phyloP scores from a whole-genome alignment of 1,284 basidiomycete genomes.

The Quambalaria eucalypti region DNA sequence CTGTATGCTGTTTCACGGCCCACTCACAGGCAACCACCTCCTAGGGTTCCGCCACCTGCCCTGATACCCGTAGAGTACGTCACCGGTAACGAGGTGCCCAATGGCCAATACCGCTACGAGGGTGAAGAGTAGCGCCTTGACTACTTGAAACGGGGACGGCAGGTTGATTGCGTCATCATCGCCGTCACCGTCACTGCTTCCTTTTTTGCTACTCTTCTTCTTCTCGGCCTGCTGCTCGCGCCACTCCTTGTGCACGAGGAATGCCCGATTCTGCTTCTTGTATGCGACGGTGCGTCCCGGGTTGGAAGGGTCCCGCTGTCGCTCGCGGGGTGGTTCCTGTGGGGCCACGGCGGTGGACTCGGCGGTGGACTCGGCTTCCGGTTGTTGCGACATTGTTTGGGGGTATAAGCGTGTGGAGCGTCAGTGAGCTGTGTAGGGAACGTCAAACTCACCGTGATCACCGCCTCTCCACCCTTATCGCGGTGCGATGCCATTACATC shows the following conservation, averaged over 20 bases:
- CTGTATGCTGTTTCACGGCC: background rate
- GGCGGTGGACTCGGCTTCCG: too few species aligned
- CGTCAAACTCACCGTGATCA: too few species aligned
- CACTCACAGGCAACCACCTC: conserved; percentile 39
- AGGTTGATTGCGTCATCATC: background rate
- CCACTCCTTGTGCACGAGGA: conserved; percentile 36
- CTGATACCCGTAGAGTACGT: conserved; percentile 40
- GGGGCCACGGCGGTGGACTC: too few species aligned
- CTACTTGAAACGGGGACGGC: background rate
- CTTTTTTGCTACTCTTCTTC: conserved; percentile 12
- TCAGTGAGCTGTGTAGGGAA: too few species aligned
- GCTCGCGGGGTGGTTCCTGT: background rate
- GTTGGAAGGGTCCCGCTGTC: conserved; percentile 27
- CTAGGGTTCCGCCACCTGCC: conserved; percentile 35
- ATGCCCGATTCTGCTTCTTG: conserved; percentile 39
- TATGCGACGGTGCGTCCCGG: conserved; percentile 29
- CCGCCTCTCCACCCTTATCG: too few species aligned
- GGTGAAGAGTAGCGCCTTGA: conserved; percentile 9
- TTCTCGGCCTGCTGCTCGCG: conserved; percentile 22
- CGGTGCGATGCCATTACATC: too few species aligned
- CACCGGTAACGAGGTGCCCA: conserved; percentile 38
- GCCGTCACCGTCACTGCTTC: conserved; percentile 3
- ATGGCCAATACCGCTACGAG: conserved; percentile 14
- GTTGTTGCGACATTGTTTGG: too few species aligned
- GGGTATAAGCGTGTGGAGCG: too few species aligned